phyloP scores from a whole-genome alignment of 257 asterid genomes.

The Fraxinus americana region DNA sequence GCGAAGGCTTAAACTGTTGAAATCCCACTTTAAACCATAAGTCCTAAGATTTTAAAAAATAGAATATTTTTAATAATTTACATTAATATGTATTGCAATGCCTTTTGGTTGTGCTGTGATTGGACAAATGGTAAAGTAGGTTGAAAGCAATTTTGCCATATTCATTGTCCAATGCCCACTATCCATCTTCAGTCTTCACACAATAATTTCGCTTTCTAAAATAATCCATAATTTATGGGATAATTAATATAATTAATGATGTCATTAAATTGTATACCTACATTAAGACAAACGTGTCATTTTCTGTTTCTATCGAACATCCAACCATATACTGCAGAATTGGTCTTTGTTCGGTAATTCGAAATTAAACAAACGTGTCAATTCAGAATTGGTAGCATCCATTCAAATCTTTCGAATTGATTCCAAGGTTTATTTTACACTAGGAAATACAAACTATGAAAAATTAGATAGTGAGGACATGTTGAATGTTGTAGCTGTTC shows the following conservation, averaged over 20 bases:
- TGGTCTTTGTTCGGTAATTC: background rate
- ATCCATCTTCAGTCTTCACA: background rate
- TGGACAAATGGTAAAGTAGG: slow-evolving; percentile 33
- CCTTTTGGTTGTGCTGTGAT: background rate
- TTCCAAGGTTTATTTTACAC: too few relatives aligned
- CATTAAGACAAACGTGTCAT: background rate
- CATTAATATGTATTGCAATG: background rate
- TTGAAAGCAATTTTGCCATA: slow-evolving; percentile 30
- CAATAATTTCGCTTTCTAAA: background rate
- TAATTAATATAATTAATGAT: background rate
- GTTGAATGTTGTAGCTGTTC: too few relatives aligned
- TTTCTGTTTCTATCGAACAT: background rate
- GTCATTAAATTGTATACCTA: background rate
- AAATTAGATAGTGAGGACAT: too few relatives aligned
- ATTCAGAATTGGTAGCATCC: too few relatives aligned
- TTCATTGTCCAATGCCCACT: slow-evolving; percentile 18
- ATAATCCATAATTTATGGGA: background rate
- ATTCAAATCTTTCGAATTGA: too few relatives aligned
- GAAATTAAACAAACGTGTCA: too few relatives aligned
- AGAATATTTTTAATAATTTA: background rate
- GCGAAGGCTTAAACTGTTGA: slow-evolving; percentile 10
- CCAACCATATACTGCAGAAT: background rate
- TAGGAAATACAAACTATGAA: too few relatives aligned
- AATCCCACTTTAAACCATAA: slow-evolving; percentile 9
- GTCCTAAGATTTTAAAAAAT: background rate